Conservation (phyloP, 176 grass and related monocot species). For the Carex myosuroides region DNA sequence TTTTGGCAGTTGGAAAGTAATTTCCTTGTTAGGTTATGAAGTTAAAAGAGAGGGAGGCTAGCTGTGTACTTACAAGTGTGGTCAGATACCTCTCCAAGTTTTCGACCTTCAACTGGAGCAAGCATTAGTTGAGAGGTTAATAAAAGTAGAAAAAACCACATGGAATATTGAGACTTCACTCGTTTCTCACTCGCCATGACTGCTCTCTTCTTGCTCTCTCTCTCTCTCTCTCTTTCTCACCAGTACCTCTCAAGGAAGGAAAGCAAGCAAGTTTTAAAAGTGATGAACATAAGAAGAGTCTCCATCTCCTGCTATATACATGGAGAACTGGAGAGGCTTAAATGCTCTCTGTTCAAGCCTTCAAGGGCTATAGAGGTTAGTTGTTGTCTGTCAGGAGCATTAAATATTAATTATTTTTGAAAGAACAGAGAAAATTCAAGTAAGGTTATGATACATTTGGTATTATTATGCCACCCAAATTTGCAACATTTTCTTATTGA, state of each 20-base stretch:
- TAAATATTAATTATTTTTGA: not conserved
- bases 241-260: not conserved
- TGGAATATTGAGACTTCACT: not conserved
- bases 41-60: no score
- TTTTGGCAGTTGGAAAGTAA: not conserved
- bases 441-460: not conserved
- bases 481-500: not conserved
- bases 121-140: conserved; percentile 16
- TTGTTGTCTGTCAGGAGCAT: conserved; percentile 21
- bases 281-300: not conserved
- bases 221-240: not conserved
- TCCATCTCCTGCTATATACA: not conserved
- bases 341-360: conserved; percentile 8
- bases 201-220: not conserved
- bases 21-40: not conserved
- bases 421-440: not conserved
- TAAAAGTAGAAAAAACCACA: conserved; percentile 2
- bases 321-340: conserved; percentile 20
- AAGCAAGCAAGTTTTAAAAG: not conserved
- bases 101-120: not conserved
- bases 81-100: conserved; percentile 6
- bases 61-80: not conserved
- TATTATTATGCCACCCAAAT: not conserved
- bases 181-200: conserved; percentile 13
- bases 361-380: conserved; percentile 18